A percentile compares a stretch with the other conserved stretches of the same genome.
Conservation (phyloP, 352 stramenopile species). For the Pythium sp. region DNA sequence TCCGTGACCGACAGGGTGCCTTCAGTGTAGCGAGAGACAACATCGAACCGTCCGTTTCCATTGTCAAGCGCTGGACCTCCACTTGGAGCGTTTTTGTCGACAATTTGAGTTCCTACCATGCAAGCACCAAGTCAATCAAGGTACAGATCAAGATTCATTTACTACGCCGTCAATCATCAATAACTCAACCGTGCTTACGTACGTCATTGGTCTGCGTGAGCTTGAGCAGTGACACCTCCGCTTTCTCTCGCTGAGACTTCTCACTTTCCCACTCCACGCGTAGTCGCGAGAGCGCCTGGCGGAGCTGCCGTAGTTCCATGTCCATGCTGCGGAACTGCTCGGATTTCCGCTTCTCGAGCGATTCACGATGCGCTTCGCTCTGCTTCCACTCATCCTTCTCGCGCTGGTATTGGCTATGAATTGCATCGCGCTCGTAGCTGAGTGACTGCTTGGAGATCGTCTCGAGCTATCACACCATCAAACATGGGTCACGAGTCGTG, state of each 20-base stretch:
- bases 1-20: background rate
- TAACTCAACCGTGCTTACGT: background rate
- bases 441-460: constrained; percentile 42
- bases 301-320: constrained; percentile 46
- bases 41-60: constrained; percentile 32
- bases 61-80: constrained; percentile 30
- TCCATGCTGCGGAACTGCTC: constrained; percentile 54
- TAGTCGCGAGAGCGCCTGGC: constrained; percentile 35
- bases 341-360: constrained; percentile 30
- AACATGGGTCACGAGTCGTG: background rate
- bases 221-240: constrained; percentile 32
- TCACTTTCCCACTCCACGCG: constrained; percentile 52
- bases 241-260: constrained; percentile 39
- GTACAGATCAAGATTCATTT: background rate
- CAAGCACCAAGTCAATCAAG: background rate
- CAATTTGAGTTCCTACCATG: constrained; percentile 35
- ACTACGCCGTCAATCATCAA: background rate
- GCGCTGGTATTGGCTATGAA: constrained; percentile 31
- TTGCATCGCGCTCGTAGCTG: constrained; percentile 39
- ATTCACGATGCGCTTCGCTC: constrained; percentile 21
- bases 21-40: background rate
- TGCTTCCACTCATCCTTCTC: constrained; percentile 49
- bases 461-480: constrained; percentile 32
- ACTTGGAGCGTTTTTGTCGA: constrained; percentile 30
- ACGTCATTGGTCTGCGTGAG: constrained; percentile 37